Conservation (phyloP, 2,329 filamentous ascomycete species). For the Talaromyces rugulosus region DNA sequence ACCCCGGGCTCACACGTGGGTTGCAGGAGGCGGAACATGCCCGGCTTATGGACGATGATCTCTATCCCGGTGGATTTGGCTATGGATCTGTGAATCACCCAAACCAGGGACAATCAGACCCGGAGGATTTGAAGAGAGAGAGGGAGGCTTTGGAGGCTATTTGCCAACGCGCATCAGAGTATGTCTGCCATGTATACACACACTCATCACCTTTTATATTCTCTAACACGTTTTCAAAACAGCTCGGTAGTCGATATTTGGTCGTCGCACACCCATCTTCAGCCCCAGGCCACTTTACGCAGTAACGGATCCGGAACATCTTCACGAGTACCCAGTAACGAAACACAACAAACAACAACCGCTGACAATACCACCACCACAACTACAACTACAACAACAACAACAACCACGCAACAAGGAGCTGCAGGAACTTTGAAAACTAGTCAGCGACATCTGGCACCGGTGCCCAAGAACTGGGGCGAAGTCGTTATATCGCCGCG, state of each 20-base stretch:
- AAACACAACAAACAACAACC: conserved; percentile 14
- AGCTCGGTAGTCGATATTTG: conserved; percentile 44
- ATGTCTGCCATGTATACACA: neutral
- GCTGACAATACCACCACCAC: conserved; percentile 8
- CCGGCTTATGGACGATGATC: conserved; percentile 42
- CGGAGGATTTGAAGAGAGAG: conserved; percentile 40
- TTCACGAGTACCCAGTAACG: conserved; percentile 18
- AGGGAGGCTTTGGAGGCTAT: conserved; percentile 44
- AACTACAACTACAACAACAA: neutral
- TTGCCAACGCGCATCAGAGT: conserved; percentile 46
- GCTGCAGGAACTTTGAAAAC: neutral
- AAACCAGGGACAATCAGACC: conserved; percentile 36
- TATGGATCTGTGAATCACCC: conserved; percentile 38
- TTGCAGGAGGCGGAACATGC: conserved; percentile 37
- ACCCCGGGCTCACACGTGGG: neutral
- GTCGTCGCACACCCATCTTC: conserved; percentile 39
- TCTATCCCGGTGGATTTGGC: conserved; percentile 41
- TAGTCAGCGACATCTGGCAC: conserved; percentile 13
- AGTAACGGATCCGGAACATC: conserved; percentile 24
- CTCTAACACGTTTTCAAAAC: neutral
- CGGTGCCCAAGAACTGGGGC: conserved; percentile 40
- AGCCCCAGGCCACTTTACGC: conserved; percentile 33
- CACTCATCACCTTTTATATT: neutral
- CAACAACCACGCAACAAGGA: neutral
- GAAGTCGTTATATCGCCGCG: conserved; percentile 40